Base-by-base conservation (phyloP, 345 rosid species). In the Ricinus communis region DNA sequence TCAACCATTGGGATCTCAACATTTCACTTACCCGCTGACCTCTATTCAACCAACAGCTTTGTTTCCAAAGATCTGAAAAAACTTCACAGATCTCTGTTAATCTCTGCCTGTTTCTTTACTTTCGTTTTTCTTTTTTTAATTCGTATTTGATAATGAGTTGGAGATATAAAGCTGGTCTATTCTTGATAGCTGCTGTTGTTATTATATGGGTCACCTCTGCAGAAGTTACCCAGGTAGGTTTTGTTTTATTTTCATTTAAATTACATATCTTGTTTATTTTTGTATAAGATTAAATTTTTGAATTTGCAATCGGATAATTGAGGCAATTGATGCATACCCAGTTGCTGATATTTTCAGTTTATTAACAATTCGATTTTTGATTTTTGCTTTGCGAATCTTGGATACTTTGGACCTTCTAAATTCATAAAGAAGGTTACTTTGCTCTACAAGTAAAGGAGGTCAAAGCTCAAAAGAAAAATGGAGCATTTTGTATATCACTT, bases 131-230 rank as follows among this genome's bases (percentile, higher is more conserved):
- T 58, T 21, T 8, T 56, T 50, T 52, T 51, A 2, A 31, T 55
- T 64, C n/a, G 54, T 4, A 9, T 43, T 43, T 43, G 47, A 12
- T 43, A 47, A 95, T 95, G 99, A 83, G 87, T 73, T 93, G 88
- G 96, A 90, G 84, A 72, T 95, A 95, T 60, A 90, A 71, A 70
- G 93, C 98, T 66, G 99, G 99, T 56, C 71, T 95, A 79, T 85
- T 92, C 72, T 83, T 95, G 77, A 95, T 95, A 41, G 87, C 75
- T 45, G 82, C 98, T 59, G 99, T 95, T 70, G 99, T 95, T 74
- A 67, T 95, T 72, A 95, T 95, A 75, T 78, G 81, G 81, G 81
- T 78, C 67, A 58, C 73, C 66, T 78, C 81, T 30, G 81, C 81
- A 5, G 81, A 78, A 73, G 81, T 78, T 69, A 78, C 81, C 63